A percentile compares a stretch with the other conserved stretches of the same genome.
Evolutionary conservation across 2,329 filamentous ascomycete genomes (phyloP).

Genomic region (Atkinsonella texensis): DNA sequence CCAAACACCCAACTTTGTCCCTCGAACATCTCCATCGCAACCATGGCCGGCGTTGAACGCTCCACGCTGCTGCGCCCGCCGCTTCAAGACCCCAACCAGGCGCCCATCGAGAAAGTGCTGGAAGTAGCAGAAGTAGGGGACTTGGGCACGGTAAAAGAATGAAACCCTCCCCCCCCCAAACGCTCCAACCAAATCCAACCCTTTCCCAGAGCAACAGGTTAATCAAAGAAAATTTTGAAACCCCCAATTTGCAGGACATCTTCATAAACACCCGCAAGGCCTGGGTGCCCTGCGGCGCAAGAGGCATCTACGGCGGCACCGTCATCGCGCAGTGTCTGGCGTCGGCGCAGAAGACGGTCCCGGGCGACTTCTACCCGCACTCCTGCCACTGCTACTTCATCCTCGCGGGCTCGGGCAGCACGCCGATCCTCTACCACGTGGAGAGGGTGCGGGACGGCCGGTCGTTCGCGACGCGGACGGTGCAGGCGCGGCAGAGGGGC

Average conservation of each 20-base stretch:
- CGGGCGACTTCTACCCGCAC: conserved; percentile 69
- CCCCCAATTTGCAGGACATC: conserved; percentile 58
- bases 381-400: conserved; percentile 99
- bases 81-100: conserved; percentile 57
- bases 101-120: conserved; percentile 78
- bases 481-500: conserved; percentile 86
- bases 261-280: conserved; percentile 89
- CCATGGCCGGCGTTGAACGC: conserved; percentile 16
- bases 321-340: conserved; percentile 87
- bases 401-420: conserved; percentile 70
- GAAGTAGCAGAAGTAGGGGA: conserved; percentile 71
- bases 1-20: too few relatives aligned
- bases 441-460: conserved; percentile 85
- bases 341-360: conserved; percentile 80
- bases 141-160: conserved; percentile 49
- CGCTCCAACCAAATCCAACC: too few relatives aligned
- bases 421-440: conserved; percentile 89
- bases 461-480: conserved; percentile 82
- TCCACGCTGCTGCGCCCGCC: conserved; percentile 53
- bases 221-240: too few relatives aligned
- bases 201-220: too few relatives aligned
- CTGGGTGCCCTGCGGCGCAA: conserved; percentile 85
- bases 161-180: too few relatives aligned
- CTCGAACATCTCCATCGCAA: too few relatives aligned
- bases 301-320: conserved; percentile 86